A percentile compares a stretch with the other conserved stretches of the same genome.
These are phyloP conservation scores for Coemansia sp. DNA, from an alignment of 192 early-diverging fungal genomes.

Conservation along the genomic window DNA sequence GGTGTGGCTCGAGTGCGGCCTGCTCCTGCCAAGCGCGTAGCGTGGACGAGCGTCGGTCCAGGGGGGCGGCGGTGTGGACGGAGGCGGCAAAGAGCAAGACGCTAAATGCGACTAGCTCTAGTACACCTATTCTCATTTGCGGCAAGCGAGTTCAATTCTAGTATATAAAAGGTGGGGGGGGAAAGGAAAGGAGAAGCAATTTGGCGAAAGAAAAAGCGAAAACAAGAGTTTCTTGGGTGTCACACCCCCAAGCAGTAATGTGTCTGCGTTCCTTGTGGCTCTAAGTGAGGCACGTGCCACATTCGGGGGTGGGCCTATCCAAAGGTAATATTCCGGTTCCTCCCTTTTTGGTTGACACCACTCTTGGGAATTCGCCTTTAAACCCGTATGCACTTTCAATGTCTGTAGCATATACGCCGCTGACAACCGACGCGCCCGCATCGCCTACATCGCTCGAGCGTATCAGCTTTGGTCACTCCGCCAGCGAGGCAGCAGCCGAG, in stretches of 20 bases:
- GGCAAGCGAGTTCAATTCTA: neutral
- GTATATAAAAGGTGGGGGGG: neutral
- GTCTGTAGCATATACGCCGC: conserved; percentile 30
- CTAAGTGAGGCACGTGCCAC: neutral
- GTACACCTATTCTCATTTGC: conserved; percentile 5
- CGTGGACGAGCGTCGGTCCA: conserved; percentile 4
- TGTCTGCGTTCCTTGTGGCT: neutral
- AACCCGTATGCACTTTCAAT: neutral
- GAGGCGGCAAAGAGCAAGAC: neutral
- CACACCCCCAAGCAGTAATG: neutral
- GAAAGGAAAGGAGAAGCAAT: neutral
- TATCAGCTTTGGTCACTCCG: conserved; percentile 3
- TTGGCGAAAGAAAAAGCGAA: neutral
- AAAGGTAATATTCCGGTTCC: neutral
- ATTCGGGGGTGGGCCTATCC: neutral
- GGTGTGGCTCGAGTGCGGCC: conserved; percentile 11
- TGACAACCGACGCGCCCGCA: conserved; percentile 7
- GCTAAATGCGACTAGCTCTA: conserved; percentile 4
- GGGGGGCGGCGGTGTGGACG: neutral
- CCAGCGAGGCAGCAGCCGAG: conserved; percentile 2
- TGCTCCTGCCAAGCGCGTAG: conserved; percentile 22
- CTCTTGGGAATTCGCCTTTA: neutral
- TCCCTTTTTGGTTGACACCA: neutral
- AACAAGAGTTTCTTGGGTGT: neutral
- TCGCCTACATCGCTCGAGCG: conserved; percentile 11